A percentile compares a stretch with the other conserved stretches of the same genome.
Evolutionary conservation across 805 yeast species (phyloP).

Genomic region (Ogataea neopini): DNA sequence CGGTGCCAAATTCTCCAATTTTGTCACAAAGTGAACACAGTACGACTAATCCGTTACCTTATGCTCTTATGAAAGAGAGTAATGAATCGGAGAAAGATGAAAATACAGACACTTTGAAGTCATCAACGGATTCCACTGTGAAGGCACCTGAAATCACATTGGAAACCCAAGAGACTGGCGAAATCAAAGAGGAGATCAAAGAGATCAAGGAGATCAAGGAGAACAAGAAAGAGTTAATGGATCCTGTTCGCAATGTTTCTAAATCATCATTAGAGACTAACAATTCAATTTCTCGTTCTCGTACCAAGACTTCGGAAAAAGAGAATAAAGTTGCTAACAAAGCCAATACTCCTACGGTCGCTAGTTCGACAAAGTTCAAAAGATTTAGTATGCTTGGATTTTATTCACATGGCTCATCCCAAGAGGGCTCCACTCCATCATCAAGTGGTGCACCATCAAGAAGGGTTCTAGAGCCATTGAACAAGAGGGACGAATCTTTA

Average conservation of each 20-base stretch:
- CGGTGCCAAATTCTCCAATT: constrained; percentile 22
- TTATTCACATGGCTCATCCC: constrained; percentile 24
- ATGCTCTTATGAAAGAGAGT: not conserved
- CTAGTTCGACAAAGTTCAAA: constrained; percentile 27
- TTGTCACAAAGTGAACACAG: constrained; percentile 6
- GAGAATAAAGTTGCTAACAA: constrained; percentile 25
- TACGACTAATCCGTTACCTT: not conserved
- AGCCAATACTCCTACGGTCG: constrained; percentile 15
- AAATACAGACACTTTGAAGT: constrained; percentile 1
- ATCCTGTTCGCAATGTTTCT: constrained; percentile 1
- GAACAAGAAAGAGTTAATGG: not conserved
- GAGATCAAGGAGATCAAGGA: not conserved
- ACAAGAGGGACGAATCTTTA: constrained; percentile 14
- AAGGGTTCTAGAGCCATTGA: constrained; percentile 19
- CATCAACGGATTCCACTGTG: constrained; percentile 1
- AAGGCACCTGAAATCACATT: constrained; percentile 1
- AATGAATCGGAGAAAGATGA: constrained; percentile 4
- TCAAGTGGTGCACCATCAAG: constrained; percentile 15
- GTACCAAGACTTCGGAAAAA: constrained; percentile 24
- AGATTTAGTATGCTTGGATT: constrained; percentile 37
- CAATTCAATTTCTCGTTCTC: constrained; percentile 3
- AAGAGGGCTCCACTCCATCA: constrained; percentile 8
- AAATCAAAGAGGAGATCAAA: not conserved
- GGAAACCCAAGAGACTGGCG: not conserved
- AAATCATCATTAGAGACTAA: constrained; percentile 1